Percentiles rank a stretch among this genome's conserved stretches.
These are phyloP conservation scores for Prinsepia uniflora DNA, from an alignment of 306 rosid species.

Conservation along the genomic window DNA sequence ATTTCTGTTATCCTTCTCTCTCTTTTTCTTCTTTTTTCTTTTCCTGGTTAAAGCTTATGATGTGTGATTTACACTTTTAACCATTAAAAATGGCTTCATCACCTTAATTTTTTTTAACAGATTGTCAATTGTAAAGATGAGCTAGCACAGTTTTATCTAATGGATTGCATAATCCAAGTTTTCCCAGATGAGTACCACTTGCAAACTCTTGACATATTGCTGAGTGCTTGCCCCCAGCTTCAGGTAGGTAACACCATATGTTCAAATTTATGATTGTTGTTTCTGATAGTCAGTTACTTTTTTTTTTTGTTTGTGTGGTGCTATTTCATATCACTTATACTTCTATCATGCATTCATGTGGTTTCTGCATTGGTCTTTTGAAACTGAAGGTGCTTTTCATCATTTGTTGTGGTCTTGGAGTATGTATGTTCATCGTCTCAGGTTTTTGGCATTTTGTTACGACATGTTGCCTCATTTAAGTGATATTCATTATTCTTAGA, in stretches of 20 bases:
- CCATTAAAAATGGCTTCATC: constrained; percentile 9
- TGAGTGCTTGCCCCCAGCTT: constrained; percentile 97
- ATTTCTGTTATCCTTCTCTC: no score
- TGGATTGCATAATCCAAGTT: constrained; percentile 98
- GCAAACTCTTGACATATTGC: constrained; percentile 84
- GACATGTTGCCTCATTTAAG: neutral
- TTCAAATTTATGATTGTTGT: neutral
- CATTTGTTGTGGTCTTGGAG: neutral
- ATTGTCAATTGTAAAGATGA: constrained; percentile 98
- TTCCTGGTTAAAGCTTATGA: constrained; percentile 5
- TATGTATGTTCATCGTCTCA: neutral
- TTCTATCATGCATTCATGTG: constrained; percentile 1
- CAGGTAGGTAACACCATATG: constrained; percentile 50
- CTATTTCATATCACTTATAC: neutral
- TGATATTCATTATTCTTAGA: neutral
- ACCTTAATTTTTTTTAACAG: constrained; percentile 37
- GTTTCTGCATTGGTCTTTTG: constrained; percentile 4
- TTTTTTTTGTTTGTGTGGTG: no score
- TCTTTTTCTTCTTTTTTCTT: constrained; percentile 5
- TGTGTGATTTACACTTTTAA: constrained; percentile 16
- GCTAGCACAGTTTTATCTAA: constrained; percentile 83
- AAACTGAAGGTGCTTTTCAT: neutral
- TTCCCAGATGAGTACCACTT: constrained; percentile 97
- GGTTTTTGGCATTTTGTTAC: neutral
- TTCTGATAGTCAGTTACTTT: neutral